These are phyloP conservation scores for Mortierella alpina DNA, from an alignment of 192 early-diverging fungal species.

Conservation along the genomic window DNA sequence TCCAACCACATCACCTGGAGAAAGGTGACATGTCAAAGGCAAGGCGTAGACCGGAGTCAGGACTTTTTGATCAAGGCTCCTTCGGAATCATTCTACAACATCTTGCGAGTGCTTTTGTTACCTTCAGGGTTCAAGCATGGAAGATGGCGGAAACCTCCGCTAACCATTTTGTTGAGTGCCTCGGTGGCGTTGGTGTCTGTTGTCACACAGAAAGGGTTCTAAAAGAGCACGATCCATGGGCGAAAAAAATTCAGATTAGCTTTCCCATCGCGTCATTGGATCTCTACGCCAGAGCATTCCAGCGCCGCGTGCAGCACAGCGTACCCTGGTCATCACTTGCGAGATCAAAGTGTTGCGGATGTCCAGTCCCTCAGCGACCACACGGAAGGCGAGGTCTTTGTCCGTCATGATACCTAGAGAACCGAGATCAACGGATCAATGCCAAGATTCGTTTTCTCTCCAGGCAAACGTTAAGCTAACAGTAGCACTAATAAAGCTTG, in stretches of 20 bases:
- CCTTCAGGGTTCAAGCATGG: conserved; percentile 46
- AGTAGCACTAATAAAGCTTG: not conserved
- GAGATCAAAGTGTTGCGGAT: conserved; percentile 71
- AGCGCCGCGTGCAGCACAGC: no score
- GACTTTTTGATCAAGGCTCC: not conserved
- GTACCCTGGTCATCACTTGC: conserved; percentile 80
- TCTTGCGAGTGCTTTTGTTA: not conserved
- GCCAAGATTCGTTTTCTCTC: conserved; percentile 13
- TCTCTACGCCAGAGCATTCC: no score
- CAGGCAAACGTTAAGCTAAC: not conserved
- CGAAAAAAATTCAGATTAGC: no score
- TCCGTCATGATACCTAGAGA: conserved; percentile 87
- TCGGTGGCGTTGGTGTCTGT: conserved; percentile 79
- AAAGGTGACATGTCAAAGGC: not conserved
- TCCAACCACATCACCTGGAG: conserved; percentile 80
- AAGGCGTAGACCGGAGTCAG: not conserved
- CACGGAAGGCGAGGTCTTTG: conserved; percentile 91
- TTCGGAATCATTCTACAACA: not conserved
- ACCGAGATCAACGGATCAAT: not conserved
- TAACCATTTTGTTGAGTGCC: conserved; percentile 83
- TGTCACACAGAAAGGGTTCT: conserved; percentile 84
- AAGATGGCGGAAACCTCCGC: conserved; percentile 82
- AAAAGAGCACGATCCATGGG: not conserved
- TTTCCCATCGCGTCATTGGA: no score
- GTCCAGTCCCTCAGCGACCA: conserved; percentile 81